Conservation (phyloP, 139 green algal genomes). For the Chlamydomonas urium region DNA sequence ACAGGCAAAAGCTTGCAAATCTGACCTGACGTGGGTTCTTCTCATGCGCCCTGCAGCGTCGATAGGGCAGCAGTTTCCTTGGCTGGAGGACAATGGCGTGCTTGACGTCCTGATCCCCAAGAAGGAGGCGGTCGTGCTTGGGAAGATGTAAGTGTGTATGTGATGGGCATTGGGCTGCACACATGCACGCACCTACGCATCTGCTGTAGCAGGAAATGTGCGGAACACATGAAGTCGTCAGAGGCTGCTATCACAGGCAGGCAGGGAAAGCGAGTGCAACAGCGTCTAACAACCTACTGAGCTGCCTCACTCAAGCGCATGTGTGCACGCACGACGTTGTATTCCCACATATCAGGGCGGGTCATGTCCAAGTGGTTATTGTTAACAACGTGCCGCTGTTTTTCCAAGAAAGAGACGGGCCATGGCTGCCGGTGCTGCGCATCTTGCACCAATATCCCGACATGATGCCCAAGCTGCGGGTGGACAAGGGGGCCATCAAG, state of each 20-base stretch:
- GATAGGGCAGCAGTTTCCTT: conserved; percentile 74
- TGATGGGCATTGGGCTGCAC: no score
- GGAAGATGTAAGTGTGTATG: conserved; percentile 87
- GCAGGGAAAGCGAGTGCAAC: no score
- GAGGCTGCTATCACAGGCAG: no score
- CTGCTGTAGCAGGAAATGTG: no score
- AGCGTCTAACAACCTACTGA: no score
- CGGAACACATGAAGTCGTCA: no score
- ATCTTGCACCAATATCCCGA: conserved; percentile 72
- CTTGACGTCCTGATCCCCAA: conserved; percentile 94
- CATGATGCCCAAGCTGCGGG: conserved; percentile 82
- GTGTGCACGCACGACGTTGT: no score
- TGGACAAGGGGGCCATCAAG: conserved; percentile 95
- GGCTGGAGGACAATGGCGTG: conserved; percentile 67
- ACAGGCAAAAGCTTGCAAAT: no score
- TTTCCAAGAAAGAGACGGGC: conserved; percentile 85
- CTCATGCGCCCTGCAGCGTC: not conserved
- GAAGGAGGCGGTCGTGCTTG: conserved; percentile 81
- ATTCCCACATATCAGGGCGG: no score
- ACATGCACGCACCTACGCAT: no score
- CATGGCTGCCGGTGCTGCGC: conserved; percentile 92
- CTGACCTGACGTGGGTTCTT: not conserved
- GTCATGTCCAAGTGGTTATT: conserved; percentile 61
- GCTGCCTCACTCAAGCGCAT: no score
- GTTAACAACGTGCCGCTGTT: conserved; percentile 83